Conservation (phyloP, 805 yeast species). For the Yarrowia keelungensis region DNA sequence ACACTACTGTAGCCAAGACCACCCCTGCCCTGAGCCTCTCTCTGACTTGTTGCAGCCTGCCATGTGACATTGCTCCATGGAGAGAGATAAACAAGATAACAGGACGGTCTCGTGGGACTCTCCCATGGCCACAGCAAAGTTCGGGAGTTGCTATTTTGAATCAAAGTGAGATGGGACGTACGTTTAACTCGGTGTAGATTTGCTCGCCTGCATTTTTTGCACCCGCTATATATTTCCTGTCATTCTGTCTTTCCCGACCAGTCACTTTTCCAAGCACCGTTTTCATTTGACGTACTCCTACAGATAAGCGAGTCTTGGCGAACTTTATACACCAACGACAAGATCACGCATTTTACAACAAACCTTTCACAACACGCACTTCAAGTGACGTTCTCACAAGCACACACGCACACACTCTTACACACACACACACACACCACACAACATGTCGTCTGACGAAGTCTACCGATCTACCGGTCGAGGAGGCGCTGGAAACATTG, state of each 20-base stretch:
- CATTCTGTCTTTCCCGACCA: neutral
- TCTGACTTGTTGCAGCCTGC: neutral
- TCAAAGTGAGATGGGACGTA: slow-evolving; percentile 2
- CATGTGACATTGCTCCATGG: slow-evolving; percentile 1
- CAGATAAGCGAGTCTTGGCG: slow-evolving; percentile 38
- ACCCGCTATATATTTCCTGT: neutral
- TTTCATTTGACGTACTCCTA: slow-evolving; percentile 30
- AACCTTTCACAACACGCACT: no score
- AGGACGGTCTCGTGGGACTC: no score
- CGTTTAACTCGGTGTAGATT: neutral
- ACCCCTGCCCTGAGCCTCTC: slow-evolving; percentile 13
- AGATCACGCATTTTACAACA: neutral
- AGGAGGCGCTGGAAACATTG: slow-evolving; percentile 79
- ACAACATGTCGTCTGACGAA: slow-evolving; percentile 37
- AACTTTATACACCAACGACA: slow-evolving; percentile 15
- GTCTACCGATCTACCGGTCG: slow-evolving; percentile 72
- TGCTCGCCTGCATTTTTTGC: neutral
- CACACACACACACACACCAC: slow-evolving; percentile 1
- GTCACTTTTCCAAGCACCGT: slow-evolving; percentile 2
- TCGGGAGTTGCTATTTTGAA: slow-evolving; percentile 19
- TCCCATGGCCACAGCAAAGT: slow-evolving; percentile 3
- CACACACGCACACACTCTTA: neutral
- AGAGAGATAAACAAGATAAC: neutral
- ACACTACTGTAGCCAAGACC: neutral
- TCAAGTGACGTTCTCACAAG: no score